These are phyloP conservation scores for Umbelopsis sp. DNA, from an alignment of 192 early-diverging fungal species.

Conservation along the genomic window DNA sequence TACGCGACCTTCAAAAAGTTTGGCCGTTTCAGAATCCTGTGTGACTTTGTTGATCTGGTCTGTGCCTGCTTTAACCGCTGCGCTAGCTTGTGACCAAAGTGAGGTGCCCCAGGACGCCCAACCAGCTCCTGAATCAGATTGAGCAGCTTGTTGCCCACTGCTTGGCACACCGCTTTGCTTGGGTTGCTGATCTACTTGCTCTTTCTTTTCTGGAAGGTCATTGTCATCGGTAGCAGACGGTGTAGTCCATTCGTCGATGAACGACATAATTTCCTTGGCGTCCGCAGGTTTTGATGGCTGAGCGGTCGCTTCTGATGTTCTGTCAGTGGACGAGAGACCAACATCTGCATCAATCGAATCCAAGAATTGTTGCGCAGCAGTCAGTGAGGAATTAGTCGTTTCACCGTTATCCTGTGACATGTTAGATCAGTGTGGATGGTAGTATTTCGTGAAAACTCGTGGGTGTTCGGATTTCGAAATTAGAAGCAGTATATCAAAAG, in stretches of 20 bases:
- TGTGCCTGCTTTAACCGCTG: slow-evolving; percentile 60
- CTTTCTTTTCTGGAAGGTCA: not conserved
- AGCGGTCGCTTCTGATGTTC: not conserved
- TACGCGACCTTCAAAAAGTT: slow-evolving; percentile 52
- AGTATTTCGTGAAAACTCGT: no score
- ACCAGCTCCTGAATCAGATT: not conserved
- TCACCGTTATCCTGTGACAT: slow-evolving; percentile 2
- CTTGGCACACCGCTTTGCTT: not conserved
- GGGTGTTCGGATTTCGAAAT: no score
- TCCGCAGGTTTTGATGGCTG: slow-evolving; percentile 4
- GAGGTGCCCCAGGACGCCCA: slow-evolving; percentile 52
- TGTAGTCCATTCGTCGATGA: slow-evolving; percentile 27
- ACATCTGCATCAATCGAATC: slow-evolving; percentile 31
- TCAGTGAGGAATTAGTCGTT: not conserved
- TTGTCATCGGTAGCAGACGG: not conserved
- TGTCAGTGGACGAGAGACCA: slow-evolving; percentile 5
- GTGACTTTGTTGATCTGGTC: slow-evolving; percentile 56
- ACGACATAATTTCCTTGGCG: slow-evolving; percentile 25
- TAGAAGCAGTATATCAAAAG: no score
- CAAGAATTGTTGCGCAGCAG: slow-evolving; percentile 27
- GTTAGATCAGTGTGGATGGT: no score
- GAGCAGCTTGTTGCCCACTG: slow-evolving; percentile 21
- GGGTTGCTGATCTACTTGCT: not conserved
- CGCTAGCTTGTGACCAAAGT: slow-evolving; percentile 54
- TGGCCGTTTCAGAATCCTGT: slow-evolving; percentile 49